Evolutionary conservation across 306 rosid genomes (phyloP).

Genomic region (Rosa lucieae): DNA sequence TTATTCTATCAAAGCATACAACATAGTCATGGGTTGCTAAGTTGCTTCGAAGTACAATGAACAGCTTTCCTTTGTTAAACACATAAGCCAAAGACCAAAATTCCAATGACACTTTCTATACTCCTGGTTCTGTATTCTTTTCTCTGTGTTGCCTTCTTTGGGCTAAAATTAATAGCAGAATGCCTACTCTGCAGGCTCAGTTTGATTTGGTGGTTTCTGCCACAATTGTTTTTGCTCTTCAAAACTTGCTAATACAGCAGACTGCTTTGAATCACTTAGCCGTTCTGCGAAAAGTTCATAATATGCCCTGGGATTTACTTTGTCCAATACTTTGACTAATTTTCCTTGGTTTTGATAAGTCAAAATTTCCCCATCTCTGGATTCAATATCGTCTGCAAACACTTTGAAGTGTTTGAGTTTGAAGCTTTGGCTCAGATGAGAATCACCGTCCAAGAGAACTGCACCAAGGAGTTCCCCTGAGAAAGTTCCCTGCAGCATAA

Average conservation of each 20-base stretch:
- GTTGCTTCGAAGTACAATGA: background rate
- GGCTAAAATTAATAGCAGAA: slow-evolving; percentile 7
- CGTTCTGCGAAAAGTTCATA: slow-evolving; percentile 45
- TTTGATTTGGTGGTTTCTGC: slow-evolving; percentile 36
- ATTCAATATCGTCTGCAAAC: slow-evolving; percentile 52
- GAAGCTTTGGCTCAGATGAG: slow-evolving; percentile 36
- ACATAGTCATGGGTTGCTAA: background rate
- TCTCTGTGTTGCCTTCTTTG: background rate
- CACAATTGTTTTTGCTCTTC: slow-evolving; percentile 58
- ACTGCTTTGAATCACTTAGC: slow-evolving; percentile 52
- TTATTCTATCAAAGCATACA: too few relatives aligned
- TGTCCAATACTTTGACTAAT: slow-evolving; percentile 52
- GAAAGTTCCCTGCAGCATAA: slow-evolving; percentile 60
- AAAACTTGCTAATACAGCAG: slow-evolving; percentile 73
- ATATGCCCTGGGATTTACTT: slow-evolving; percentile 42
- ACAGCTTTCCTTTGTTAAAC: background rate
- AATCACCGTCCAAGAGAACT: slow-evolving; percentile 40
- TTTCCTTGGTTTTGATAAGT: slow-evolving; percentile 49
- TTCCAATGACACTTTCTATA: slow-evolving; percentile 5
- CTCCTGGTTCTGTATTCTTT: slow-evolving; percentile 8
- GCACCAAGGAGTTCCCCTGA: slow-evolving; percentile 79
- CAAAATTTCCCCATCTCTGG: slow-evolving; percentile 58
- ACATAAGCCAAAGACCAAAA: background rate
- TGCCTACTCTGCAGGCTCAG: slow-evolving; percentile 15
- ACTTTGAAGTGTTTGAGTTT: slow-evolving; percentile 46